Percentiles rank a stretch among this genome's conserved stretches.
Evolutionary conservation across 1,284 basidiomycete species (phyloP).

Genomic region (Mycena sp.): DNA sequence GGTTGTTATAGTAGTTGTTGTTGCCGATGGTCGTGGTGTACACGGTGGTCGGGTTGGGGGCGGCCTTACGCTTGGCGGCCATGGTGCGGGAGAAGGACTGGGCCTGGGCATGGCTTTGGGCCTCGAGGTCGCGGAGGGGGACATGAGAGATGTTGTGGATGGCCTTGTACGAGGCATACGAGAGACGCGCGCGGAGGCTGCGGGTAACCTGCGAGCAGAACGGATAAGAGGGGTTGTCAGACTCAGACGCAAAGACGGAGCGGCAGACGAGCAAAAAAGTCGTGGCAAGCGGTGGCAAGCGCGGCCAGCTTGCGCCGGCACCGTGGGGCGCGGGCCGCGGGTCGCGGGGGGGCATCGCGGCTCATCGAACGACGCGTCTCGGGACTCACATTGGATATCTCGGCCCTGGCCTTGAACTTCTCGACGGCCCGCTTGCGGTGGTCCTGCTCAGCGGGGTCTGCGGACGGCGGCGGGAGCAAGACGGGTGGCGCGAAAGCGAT

Average conservation of each 20-base stretch:
- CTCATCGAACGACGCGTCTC: slow-evolving; percentile 55
- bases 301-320: too few species aligned
- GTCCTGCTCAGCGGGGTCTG: slow-evolving; percentile 58
- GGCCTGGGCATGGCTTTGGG: slow-evolving; percentile 55
- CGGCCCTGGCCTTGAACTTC: slow-evolving; percentile 78
- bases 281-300: neutral
- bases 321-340: neutral
- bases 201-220: slow-evolving; percentile 69
- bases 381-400: slow-evolving; percentile 75
- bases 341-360: slow-evolving; percentile 4
- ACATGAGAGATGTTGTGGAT: slow-evolving; percentile 72
- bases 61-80: slow-evolving; percentile 65
- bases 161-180: slow-evolving; percentile 85
- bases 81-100: slow-evolving; percentile 57
- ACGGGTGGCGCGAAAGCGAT: slow-evolving; percentile 51
- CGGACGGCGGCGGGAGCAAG: slow-evolving; percentile 48
- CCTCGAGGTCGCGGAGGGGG: slow-evolving; percentile 74
- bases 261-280: neutral
- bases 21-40: slow-evolving; percentile 14
- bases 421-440: slow-evolving; percentile 70
- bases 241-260: slow-evolving; percentile 33
- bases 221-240: slow-evolving; percentile 22
- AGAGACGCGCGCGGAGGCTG: slow-evolving; percentile 76
- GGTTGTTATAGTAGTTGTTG: slow-evolving; percentile 59
- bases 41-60: slow-evolving; percentile 20